A percentile compares a stretch with the other conserved stretches of the same genome.
These are phyloP conservation scores for Aphanoascus verrucosus DNA, from an alignment of 2,329 filamentous ascomycete species.

Conservation along the genomic window DNA sequence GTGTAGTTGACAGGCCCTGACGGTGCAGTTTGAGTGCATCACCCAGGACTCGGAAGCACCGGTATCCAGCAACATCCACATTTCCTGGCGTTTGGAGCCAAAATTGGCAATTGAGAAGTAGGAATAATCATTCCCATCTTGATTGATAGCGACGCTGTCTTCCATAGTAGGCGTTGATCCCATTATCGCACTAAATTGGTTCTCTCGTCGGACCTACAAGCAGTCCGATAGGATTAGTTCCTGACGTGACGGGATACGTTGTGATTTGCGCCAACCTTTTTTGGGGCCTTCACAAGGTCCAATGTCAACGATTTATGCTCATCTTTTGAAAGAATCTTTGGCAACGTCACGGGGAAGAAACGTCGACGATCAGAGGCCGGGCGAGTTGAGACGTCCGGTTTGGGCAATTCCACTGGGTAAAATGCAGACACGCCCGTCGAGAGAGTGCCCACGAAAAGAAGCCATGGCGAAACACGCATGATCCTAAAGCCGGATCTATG, in stretches of 20 bases:
- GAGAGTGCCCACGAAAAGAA: constrained; percentile 25
- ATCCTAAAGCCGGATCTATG: constrained; percentile 20
- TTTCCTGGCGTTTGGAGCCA: constrained; percentile 40
- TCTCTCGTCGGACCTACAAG: constrained; percentile 34
- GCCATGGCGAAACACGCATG: constrained; percentile 30
- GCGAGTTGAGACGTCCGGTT: background rate
- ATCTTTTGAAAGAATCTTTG: constrained; percentile 16
- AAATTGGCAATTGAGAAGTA: constrained; percentile 45
- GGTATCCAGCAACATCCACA: constrained; percentile 46
- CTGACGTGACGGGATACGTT: no score
- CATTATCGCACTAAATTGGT: constrained; percentile 38
- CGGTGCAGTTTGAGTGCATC: constrained; percentile 59
- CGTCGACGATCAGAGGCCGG: constrained; percentile 18
- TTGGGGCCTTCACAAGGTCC: constrained; percentile 30
- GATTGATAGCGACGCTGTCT: constrained; percentile 42
- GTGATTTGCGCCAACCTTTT: constrained; percentile 14
- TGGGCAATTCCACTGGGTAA: constrained; percentile 30
- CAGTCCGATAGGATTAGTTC: background rate
- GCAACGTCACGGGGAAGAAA: constrained; percentile 12
- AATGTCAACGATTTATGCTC: constrained; percentile 24
- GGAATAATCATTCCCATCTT: constrained; percentile 45
- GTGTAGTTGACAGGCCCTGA: constrained; percentile 57
- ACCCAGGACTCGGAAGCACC: constrained; percentile 65
- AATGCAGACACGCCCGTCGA: constrained; percentile 33
- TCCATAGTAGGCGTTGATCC: constrained; percentile 31